phyloP scores from a whole-genome alignment of 352 stramenopile species.

The Phytopythium chamaehyphon region DNA sequence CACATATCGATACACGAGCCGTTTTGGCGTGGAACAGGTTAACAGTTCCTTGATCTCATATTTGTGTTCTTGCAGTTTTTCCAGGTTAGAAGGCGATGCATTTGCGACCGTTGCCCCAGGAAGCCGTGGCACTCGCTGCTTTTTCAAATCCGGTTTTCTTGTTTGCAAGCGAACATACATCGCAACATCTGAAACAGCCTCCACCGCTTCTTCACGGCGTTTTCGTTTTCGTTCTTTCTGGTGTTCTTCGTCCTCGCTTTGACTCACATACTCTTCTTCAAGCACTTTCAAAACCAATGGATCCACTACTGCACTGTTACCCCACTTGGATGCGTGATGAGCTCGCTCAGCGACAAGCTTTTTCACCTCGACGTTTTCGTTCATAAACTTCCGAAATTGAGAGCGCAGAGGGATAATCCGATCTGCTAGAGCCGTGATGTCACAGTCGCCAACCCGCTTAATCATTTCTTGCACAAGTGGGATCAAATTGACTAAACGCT shows the following conservation, averaged over 20 bases:
- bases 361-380: conserved; percentile 29
- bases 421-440: conserved; percentile 26
- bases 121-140: conserved; percentile 2
- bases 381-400: conserved; percentile 45
- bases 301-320: conserved; percentile 10
- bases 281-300: conserved; percentile 25
- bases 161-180: background rate
- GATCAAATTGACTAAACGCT: conserved; percentile 55
- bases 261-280: conserved; percentile 57
- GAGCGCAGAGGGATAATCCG: conserved; percentile 28
- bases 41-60: conserved; percentile 40
- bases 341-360: conserved; percentile 9
- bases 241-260: conserved; percentile 25
- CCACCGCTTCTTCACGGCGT: conserved; percentile 40
- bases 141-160: conserved; percentile 7
- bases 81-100: conserved; percentile 5
- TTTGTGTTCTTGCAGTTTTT: conserved; percentile 49
- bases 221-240: conserved; percentile 39
- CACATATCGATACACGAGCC: conserved; percentile 40
- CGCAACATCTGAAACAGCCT: conserved; percentile 35
- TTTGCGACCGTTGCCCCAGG: background rate
- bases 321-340: background rate
- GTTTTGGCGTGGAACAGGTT: conserved; percentile 37
- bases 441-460: conserved; percentile 25
- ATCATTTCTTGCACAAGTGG: conserved; percentile 51